Percentiles rank a stretch among this genome's conserved stretches.
Evolutionary conservation across 306 rosid species (phyloP).

Genomic region (Macrotyloma uniflorum): DNA sequence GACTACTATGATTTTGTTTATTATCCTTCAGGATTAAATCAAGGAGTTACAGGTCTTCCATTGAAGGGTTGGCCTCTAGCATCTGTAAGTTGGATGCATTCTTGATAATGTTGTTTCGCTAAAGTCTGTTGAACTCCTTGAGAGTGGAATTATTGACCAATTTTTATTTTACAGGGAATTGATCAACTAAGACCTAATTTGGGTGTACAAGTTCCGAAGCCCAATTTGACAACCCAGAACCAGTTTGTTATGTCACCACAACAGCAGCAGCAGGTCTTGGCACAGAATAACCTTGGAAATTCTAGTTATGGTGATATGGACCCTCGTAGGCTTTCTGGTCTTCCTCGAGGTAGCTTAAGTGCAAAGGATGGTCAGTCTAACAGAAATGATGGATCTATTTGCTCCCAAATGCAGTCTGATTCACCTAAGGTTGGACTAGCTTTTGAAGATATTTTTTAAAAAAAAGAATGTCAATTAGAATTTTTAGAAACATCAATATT

Average conservation of each 20-base stretch:
- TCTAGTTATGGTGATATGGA: slow-evolving; percentile 78
- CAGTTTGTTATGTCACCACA: slow-evolving; percentile 78
- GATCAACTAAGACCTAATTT: slow-evolving; percentile 82
- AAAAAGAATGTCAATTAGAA: neutral
- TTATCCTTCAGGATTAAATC: slow-evolving; percentile 64
- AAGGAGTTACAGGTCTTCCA: slow-evolving; percentile 74
- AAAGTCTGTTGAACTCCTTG: slow-evolving; percentile 29
- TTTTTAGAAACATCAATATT: slow-evolving; percentile 5
- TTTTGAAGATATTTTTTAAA: slow-evolving; percentile 30
- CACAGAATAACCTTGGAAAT: slow-evolving; percentile 71
- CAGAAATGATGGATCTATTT: slow-evolving; percentile 76
- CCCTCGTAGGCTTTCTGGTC: slow-evolving; percentile 76
- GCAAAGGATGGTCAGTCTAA: slow-evolving; percentile 72
- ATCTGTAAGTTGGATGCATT: slow-evolving; percentile 65
- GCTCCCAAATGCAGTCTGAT: slow-evolving; percentile 79
- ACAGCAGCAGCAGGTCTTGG: slow-evolving; percentile 78
- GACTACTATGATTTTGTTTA: slow-evolving; percentile 15
- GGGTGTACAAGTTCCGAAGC: slow-evolving; percentile 82
- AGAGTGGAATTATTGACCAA: slow-evolving; percentile 27
- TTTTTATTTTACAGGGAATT: slow-evolving; percentile 62
- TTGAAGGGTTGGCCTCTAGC: slow-evolving; percentile 90
- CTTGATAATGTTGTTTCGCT: slow-evolving; percentile 5
- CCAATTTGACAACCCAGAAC: slow-evolving; percentile 61
- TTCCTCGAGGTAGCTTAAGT: slow-evolving; percentile 69
- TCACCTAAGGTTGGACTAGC: slow-evolving; percentile 68